phyloP scores from a whole-genome alignment of 2,329 filamentous ascomycete species.

The Drechslera avenae region DNA sequence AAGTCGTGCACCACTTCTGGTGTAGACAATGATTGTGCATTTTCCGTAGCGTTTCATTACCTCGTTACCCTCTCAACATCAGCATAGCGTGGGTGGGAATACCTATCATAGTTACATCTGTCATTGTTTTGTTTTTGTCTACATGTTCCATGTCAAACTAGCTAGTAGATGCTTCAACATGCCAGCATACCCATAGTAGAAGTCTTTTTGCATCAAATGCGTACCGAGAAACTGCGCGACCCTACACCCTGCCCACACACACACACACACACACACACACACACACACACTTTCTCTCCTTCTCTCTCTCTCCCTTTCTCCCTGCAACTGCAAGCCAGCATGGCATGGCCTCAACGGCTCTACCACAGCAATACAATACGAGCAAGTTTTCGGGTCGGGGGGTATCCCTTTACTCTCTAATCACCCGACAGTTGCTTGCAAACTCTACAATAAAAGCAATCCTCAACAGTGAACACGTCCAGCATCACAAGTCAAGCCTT shows the following conservation, averaged over 20 bases:
- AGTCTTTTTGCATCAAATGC: conserved; percentile 20
- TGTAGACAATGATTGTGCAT: conserved; percentile 32
- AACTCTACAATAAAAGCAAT: conserved; percentile 15
- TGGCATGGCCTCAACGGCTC: conserved; percentile 17
- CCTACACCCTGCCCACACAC: conserved; percentile 10
- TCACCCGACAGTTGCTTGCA: conserved; percentile 3
- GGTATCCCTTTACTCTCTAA: conserved; percentile 21
- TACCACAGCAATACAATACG: conserved; percentile 1
- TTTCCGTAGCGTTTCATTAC: conserved; percentile 24
- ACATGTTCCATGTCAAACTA: not conserved
- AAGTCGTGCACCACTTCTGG: conserved; percentile 23
- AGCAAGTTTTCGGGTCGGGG: conserved; percentile 16
- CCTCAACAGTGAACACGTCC: conserved; percentile 16
- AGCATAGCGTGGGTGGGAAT: conserved; percentile 34
- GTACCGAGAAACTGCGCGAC: conserved; percentile 20
- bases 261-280: too few relatives aligned
- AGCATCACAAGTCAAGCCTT: conserved; percentile 29
- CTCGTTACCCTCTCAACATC: conserved; percentile 14
- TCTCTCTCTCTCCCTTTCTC: too few relatives aligned
- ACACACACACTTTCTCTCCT: too few relatives aligned
- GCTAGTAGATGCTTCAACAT: conserved; percentile 3
- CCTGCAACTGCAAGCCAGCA: conserved; percentile 14
- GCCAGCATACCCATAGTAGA: conserved; percentile 22
- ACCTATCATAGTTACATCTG: conserved; percentile 18
- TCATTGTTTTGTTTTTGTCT: conserved; percentile 21